A percentile compares a stretch with the other conserved stretches of the same genome.
These are phyloP conservation scores for Pleurotus giganteus DNA, from an alignment of 768 basidiomycete genomes.

Conservation along the genomic window DNA sequence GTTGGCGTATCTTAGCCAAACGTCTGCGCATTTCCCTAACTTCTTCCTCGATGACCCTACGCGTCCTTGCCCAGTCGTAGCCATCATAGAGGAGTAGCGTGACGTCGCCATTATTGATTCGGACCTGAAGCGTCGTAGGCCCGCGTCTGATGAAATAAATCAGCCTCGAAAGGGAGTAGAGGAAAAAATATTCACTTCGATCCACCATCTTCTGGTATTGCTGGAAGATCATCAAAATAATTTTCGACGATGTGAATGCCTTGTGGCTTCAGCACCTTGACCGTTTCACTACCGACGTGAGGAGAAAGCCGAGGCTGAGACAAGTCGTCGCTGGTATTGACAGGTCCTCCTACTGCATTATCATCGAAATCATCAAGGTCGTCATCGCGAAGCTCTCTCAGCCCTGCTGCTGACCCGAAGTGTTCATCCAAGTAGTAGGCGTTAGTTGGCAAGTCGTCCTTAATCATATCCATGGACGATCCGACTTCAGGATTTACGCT, in stretches of 20 bases:
- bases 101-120: slow-evolving; percentile 60
- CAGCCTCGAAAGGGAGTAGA: slow-evolving; percentile 1
- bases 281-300: slow-evolving; percentile 78
- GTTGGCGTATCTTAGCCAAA: slow-evolving; percentile 85
- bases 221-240: slow-evolving; percentile 65
- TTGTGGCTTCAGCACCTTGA: slow-evolving; percentile 66
- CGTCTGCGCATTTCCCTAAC: slow-evolving; percentile 84
- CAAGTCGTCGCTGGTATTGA: slow-evolving; percentile 20
- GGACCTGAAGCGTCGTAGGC: slow-evolving; percentile 49
- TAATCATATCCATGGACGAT: slow-evolving; percentile 81
- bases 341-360: slow-evolving; percentile 23
- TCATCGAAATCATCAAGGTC: slow-evolving; percentile 67
- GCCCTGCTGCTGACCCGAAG: slow-evolving; percentile 74
- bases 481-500: slow-evolving; percentile 71
- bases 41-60: slow-evolving; percentile 84
- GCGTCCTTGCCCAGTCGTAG: slow-evolving; percentile 89
- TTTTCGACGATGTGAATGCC: slow-evolving; percentile 72
- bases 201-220: slow-evolving; percentile 45
- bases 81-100: slow-evolving; percentile 84
- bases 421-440: slow-evolving; percentile 83
- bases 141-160: slow-evolving; percentile 31
- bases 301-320: slow-evolving; percentile 47
- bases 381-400: slow-evolving; percentile 70
- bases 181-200: slow-evolving; percentile 40
- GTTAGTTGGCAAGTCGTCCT: slow-evolving; percentile 89